Evolutionary conservation across 2,329 filamentous ascomycete genomes (phyloP), one percentile per base, ranked within the genome.

Genomic region (Aspergillus amoenus): DNA sequence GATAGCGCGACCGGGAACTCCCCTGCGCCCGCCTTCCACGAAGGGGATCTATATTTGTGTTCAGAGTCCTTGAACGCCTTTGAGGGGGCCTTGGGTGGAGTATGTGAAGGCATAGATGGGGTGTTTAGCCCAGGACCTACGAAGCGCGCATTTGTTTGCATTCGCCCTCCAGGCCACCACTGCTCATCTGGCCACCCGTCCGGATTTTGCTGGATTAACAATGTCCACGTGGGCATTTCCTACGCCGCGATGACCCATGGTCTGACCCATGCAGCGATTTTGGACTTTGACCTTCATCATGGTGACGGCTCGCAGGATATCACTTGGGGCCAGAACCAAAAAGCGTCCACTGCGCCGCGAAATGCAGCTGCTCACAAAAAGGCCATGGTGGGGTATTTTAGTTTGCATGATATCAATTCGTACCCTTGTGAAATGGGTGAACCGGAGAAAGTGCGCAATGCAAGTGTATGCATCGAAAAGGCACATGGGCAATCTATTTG

Each of bases 191-290:
- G 89, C 49, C 88, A 89, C 66, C 94, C 94, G 0, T 97, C 93
- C 2, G 94, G 94, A 0, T 99, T 99, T 71, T 99, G 94, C 77
- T 99, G 94, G 93, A 78, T 99, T 50, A 99, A 99, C 74, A 99
- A 99, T 70, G 92, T 99, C 0, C 93, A 97, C 70, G 91, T 99
- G 21, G 94, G 93, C 0, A 96, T 99, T 63, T 90, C 95, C 73
- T 90, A 99, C 72, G 93, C 88, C 11, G 88, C 91, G 18, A 85
- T 93, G 61, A 84, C 83, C 40, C 89, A 99, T 69, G 92, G 89
- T 0, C 78, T 97, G 27, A 97, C 93, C 0, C 94, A 99, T 72
- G 93, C 93, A 0, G 94, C 91, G 11, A 97, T 96, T 60, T 86
- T 96, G 62, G 92, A 96, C 70, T 93, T 96, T 70, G 91, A 96